Conservation (phyloP, 2,329 filamentous ascomycete genomes). For the Hymenoscyphus linearis region DNA sequence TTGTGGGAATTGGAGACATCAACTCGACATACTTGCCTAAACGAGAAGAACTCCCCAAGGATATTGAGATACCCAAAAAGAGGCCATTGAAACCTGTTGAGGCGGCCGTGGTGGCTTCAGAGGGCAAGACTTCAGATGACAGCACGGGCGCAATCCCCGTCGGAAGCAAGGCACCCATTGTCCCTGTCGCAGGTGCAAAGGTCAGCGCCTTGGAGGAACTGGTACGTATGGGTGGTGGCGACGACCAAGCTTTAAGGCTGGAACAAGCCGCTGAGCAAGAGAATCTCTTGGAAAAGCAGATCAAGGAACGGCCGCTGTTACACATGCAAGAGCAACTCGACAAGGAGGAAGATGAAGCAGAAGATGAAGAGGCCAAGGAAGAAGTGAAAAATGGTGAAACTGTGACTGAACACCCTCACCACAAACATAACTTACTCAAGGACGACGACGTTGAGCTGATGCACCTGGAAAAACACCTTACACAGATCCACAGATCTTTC, state of each 20-base stretch:
- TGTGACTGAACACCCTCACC: constrained; percentile 30
- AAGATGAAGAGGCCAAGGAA: constrained; percentile 34
- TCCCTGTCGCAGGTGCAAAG: constrained; percentile 6
- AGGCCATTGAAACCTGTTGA: constrained; percentile 11
- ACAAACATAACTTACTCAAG: constrained; percentile 71
- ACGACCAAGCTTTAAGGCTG: constrained; percentile 63
- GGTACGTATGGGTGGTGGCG: constrained; percentile 67
- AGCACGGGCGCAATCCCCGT: background rate
- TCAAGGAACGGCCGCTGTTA: constrained; percentile 82
- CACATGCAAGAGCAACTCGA: constrained; percentile 90
- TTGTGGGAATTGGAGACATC: constrained; percentile 96
- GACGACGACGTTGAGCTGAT: constrained; percentile 83
- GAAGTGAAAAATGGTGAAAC: constrained; percentile 35
- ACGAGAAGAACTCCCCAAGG: constrained; percentile 46
- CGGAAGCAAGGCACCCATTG: constrained; percentile 1
- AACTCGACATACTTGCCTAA: constrained; percentile 96
- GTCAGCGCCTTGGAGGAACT: constrained; percentile 61
- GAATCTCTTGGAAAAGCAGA: constrained; percentile 79
- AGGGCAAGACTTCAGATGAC: background rate
- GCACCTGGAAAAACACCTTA: constrained; percentile 70
- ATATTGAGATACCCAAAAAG: constrained; percentile 21
- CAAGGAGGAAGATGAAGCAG: constrained; percentile 64
- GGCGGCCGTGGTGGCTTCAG: background rate
- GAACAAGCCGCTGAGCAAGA: constrained; percentile 81
- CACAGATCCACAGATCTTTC: constrained; percentile 70